Evolutionary conservation across 805 yeast species (phyloP), one percentile per base, ranked within the genome.

Genomic region (Kodamaea fukazawae): DNA sequence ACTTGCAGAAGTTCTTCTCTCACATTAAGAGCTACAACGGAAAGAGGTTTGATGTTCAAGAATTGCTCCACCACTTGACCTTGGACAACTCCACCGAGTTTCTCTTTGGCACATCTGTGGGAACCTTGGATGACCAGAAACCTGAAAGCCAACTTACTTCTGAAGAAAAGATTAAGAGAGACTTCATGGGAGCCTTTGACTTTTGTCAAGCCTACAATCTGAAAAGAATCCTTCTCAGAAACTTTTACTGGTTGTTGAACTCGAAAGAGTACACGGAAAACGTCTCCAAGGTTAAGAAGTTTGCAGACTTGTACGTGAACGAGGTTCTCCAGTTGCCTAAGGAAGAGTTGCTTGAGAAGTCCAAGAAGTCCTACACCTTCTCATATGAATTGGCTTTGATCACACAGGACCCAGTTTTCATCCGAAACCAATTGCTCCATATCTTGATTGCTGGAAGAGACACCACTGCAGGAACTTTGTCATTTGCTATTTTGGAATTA

Each of bases 401-500:
- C 52, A 73, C 78, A 10, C 61, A 69, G 40, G 71, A 76, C 48
- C 73, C 75, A 13, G 55, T 44, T 37, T 62, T 65, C 12, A 67
- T 75, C 43, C 62, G 79, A 36, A 77, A 73, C 52, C 79, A 76
- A 55, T 61, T 73, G 29, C 60, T 75, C 53, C 74, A 73, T 49
- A 68, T 76, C 41, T 61, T 75, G 41, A 53, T 75, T 12, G 81
- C 81, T 12, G 79, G 79, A 20, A 64, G 81, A 49, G 80, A 76
- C 49, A 75, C 80, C 34, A 75, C 81, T 10, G 79, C 80, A 7
- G 69, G 73, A 3, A 56, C 72, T 23, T 63, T 75, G 41, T 65
- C 76, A n/a, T 72, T 66, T 52, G 51, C 66, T 14, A 58, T 74
- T 34, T 71, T 57, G 46, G 72, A 73, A 49, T 61, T 75, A 37